Base-by-base conservation (phyloP, 2,329 filamentous ascomycete species). In the Aspergillus carbonarius region DNA sequence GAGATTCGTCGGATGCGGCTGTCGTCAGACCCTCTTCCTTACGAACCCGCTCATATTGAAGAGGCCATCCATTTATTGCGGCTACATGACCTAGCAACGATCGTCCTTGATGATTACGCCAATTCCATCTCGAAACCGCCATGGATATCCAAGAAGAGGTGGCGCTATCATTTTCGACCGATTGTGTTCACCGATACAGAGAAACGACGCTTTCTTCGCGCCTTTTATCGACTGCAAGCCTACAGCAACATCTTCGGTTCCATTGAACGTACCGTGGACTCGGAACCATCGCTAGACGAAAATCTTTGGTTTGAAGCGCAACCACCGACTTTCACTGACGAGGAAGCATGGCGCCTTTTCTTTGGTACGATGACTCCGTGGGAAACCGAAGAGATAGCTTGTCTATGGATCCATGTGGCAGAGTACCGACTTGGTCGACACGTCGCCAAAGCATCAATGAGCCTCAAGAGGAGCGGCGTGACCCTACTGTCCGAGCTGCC, bases 311-410 rank as follows among this genome's bases (percentile, higher is more conserved):
- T 20, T 2, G 15, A 35, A 35, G 6, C 20, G 44, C 5, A 5
- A 54, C n/a, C n/a, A n/a, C n/a, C n/a, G 5, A 56, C 44, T 0
- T 65, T 63, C 23, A 48, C 27, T 3, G 15, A 20, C 0, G 53
- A 54, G 15, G 58, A 64, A 8, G 53, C 49, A 13, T 69, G 57
- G 56, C 51, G 60, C 0, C 1, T 67, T 9, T 63, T 68, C 27
- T 67, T 63, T 20, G 60, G 60, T 3, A 54, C 60, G 1, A 60
- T 69, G 50, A 54, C 64, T 2, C 61, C 63, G 10, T 69, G 66
- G 67, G 66, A 68, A 49, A 48, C 55, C n/a, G 58, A 63, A 3
- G 66, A 69, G 27, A 59, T 69, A 6, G 62, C 50, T 6, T 63
- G 63, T 47, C n/a, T 69, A 13, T 59, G 50, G 58, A n/a, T n/a